Percentiles rank a stretch among this genome's conserved stretches.
phyloP scores from a whole-genome alignment of 2,329 filamentous ascomycete species.

The Talaromyces sp. region DNA sequence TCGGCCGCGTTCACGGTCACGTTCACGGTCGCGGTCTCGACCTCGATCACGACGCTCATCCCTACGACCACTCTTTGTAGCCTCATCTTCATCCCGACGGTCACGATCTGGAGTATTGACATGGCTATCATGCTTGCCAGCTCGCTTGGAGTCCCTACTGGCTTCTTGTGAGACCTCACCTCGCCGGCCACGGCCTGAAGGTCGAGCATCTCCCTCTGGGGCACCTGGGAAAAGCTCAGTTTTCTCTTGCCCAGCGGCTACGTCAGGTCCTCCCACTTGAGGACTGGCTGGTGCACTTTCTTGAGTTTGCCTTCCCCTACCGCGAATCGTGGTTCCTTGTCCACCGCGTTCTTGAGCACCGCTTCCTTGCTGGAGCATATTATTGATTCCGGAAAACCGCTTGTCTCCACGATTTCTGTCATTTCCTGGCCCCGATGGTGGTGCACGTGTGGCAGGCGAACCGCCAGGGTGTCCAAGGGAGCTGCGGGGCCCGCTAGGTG shows the following conservation, averaged over 20 bases:
- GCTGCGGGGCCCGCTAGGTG: conserved; percentile 40
- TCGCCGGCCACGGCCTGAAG: conserved; percentile 27
- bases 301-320: conserved; percentile 37
- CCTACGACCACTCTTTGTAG: conserved; percentile 27
- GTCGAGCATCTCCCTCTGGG: conserved; percentile 25
- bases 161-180: conserved; percentile 33
- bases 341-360: conserved; percentile 29
- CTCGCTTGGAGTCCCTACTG: conserved; percentile 29
- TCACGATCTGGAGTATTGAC: conserved; percentile 21
- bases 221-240: conserved; percentile 31
- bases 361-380: conserved; percentile 43
- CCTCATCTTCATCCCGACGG: conserved; percentile 27
- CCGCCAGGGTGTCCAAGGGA: conserved; percentile 25
- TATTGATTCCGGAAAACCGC: conserved; percentile 44
- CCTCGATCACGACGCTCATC: conserved; percentile 35
- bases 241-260: conserved; percentile 21
- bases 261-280: conserved; percentile 22
- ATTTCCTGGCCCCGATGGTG: conserved; percentile 34
- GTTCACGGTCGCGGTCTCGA: conserved; percentile 29
- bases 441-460: conserved; percentile 14
- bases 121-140: conserved; percentile 25
- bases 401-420: conserved; percentile 43
- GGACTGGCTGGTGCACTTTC: conserved; percentile 30
- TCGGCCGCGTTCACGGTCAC: conserved; percentile 32
- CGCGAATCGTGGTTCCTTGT: conserved; percentile 35